Base-by-base conservation (phyloP, 2,329 filamentous ascomycete genomes). In the Onygena corvina region DNA sequence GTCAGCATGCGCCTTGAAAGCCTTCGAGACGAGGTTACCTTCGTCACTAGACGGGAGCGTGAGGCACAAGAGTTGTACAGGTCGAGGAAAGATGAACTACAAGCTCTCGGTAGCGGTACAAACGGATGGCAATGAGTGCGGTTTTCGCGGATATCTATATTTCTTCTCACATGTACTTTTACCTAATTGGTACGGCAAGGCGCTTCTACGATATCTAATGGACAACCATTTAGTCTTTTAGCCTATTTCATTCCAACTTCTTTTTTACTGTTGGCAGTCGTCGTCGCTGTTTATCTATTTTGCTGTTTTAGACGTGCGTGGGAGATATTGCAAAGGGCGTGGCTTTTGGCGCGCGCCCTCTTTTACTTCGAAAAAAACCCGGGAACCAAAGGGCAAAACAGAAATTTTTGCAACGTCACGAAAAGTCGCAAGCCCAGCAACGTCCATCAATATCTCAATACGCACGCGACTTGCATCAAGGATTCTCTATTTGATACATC, bases 11-110 rank as follows among this genome's bases (percentile, higher is more conserved):
- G 92, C 25, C 69, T 96, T 47, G 84, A 84, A 56, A 74, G 75
- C 8, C 68, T 95, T 50, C 78, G 88, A 46, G 83, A 85, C n/a
- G 88, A 95, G 64, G 88, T 94, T 18, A 76, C 74, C 4, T 86
- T 85, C 58, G 77, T 96, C 7, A 85, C 80, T 57, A 79, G 79
- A 58, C 75, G 90, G 54, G 90, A 96, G 71, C 76, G 89, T 51
- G 87, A 95, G 68, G 88, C 87, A 4, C 92, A 98, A 68, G 88
- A 95, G 55, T 64, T 83, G 59, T 98, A 92, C 63, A 77, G 85
- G 58, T 71, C 70, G 55, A 77, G 80, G 52, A 86, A 77, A 67
- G 86, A 88, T 42, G 92, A 96, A 71, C 65, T 95, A 56, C 78
- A 81, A 44, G 71, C 67, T 48, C 68, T 94, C 57, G 60, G 57